Evolutionary conservation across 106 monocot species (phyloP).

Genomic region (Triglochin maritima): DNA sequence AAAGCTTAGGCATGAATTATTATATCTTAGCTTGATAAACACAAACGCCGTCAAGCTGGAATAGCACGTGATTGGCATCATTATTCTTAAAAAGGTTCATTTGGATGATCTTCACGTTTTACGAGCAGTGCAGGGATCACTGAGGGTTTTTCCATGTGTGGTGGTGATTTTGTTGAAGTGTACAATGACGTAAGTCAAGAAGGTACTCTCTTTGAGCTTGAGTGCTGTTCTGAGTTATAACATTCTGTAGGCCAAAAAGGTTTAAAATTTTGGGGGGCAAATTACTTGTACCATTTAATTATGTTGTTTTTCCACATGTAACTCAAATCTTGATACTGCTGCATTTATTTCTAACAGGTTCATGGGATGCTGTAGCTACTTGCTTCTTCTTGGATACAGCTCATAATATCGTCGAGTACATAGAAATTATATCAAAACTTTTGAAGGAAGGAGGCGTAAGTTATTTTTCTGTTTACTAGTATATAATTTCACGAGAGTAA

Average conservation of each 20-base stretch:
- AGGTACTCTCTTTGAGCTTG: constrained; percentile 32
- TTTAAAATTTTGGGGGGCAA: not conserved
- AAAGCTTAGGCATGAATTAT: no score
- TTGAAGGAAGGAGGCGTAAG: constrained; percentile 90
- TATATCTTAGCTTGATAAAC: no score
- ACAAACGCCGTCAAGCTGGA: no score
- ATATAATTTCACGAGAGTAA: not conserved
- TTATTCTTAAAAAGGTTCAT: not conserved
- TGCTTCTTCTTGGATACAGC: constrained; percentile 98
- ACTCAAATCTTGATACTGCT: not conserved
- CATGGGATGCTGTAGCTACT: constrained; percentile 95
- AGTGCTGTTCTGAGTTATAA: not conserved
- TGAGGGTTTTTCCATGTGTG: constrained; percentile 99
- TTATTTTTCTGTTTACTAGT: not conserved
- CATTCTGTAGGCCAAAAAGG: not conserved
- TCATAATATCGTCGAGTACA: constrained; percentile 94
- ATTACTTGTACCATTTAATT: not conserved
- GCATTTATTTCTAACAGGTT: constrained; percentile 31
- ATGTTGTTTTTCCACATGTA: not conserved
- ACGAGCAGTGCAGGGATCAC: constrained; percentile 82
- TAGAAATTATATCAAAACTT: constrained; percentile 87
- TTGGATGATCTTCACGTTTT: not conserved
- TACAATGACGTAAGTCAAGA: constrained; percentile 73
- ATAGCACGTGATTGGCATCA: no score
- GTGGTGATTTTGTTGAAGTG: constrained; percentile 97